phyloP scores from a whole-genome alignment of 140 eudicot genomes.

The Flaveria floridana region DNA sequence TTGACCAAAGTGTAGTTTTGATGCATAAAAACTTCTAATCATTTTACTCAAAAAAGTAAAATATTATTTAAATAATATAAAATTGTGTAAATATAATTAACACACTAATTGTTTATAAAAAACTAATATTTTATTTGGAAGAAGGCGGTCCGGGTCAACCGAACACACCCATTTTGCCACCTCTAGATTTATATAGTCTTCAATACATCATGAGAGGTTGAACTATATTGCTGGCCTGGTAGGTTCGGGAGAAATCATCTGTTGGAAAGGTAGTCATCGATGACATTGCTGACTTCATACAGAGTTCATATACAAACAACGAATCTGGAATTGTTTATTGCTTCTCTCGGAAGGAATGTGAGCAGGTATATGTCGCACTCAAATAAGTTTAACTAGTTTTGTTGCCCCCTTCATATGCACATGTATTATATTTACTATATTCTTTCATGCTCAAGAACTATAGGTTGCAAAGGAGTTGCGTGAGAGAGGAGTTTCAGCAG shows the following conservation, averaged over 20 bases:
- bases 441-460: slow-evolving; percentile 31
- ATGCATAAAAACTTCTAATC: slow-evolving; percentile 2
- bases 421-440: slow-evolving; percentile 28
- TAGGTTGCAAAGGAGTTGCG: slow-evolving; percentile 93
- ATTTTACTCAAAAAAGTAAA: background rate
- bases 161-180: slow-evolving; percentile 2
- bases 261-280: slow-evolving; percentile 75
- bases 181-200: slow-evolving; percentile 13
- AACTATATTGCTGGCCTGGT: slow-evolving; percentile 21
- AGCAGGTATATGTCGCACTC: slow-evolving; percentile 60
- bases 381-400: background rate
- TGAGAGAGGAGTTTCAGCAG: slow-evolving; percentile 84
- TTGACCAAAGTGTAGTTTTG: background rate
- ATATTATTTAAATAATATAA: background rate
- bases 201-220: slow-evolving; percentile 17
- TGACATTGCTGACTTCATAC: slow-evolving; percentile 85
- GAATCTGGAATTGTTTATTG: slow-evolving; percentile 98
- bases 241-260: slow-evolving; percentile 96
- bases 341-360: slow-evolving; percentile 95
- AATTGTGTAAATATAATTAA: background rate
- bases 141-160: background rate
- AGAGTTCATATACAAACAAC: slow-evolving; percentile 66
- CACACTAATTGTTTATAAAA: background rate
- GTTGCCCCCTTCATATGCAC: background rate
- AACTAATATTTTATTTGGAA: too few species aligned